Evolutionary conservation across 2,329 filamentous ascomycete genomes (phyloP), one percentile per base, ranked within the genome.

Genomic region (Penicillium sp.): DNA sequence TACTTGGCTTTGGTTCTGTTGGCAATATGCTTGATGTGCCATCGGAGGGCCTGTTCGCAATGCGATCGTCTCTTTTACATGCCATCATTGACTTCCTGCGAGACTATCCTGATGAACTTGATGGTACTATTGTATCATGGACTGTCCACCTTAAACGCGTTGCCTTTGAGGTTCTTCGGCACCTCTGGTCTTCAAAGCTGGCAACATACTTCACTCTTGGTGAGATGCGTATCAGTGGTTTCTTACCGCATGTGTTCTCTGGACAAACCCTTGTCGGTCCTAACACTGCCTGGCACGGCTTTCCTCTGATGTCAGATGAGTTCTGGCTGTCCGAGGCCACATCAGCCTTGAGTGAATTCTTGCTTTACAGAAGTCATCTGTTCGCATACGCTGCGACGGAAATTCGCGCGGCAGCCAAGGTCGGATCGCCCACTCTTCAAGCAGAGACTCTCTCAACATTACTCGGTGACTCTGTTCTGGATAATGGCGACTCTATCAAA

Each of bases 381-480:
- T 84, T 96, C 60, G 90, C 96, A 67, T 98, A 97, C 69, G 86
- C 91, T 33, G 88, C 90, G 14, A 87, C 90, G 58, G 93, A 98
- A 72, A 83, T 99, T 37, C 90, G 91, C 65, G 84, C 88, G 57
- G 87, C 92, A 35, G 85, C 89, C 1, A 87, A 89, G 60, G 83
- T 86, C 57, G 84, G 87, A 49, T 86, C 89, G 61, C 88, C 90
- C 3, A 87, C 87, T 29, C 78, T 90, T 52, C 90, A 90, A 71
- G 79, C 87, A 55, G 82, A 87, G 7, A 84, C 90, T 4, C 74
- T 87, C 33, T 82, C 82, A 3, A 79, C 91, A 0, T 79, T 98
- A n/a, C 85, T 93, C 44, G 95, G 95, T 5, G 76, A 66, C 56
- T 87, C 89, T 43, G 86, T 91, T 8, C 81, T 84, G 11, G 79